Base-by-base conservation (phyloP, 2,329 filamentous ascomycete species). In the Septoria linicola region DNA sequence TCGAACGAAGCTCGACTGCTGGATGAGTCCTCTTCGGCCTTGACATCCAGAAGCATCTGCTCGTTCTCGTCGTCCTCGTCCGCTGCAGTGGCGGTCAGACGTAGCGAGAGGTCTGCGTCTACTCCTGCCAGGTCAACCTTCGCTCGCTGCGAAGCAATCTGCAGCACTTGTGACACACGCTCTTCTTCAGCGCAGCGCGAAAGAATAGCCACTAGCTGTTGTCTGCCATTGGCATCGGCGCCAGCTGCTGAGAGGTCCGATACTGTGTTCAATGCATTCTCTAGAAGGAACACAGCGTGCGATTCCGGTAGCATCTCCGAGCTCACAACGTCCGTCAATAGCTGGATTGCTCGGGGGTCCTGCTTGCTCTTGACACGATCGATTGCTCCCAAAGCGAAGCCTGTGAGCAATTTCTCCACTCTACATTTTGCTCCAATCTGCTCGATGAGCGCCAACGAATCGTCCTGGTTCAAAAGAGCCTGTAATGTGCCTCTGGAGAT, bases 401-500 rank as follows among this genome's bases (percentile, higher is more conserved):
- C 87, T 61, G 87, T 83, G 30, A 84, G 81, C 31, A 92, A 73
- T 63, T 84, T 87, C 59, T 88, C 85, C 11, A 88, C 80, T 11
- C 82, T 78, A 58, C 84, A 85, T 61, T 84, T 80, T 58, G 77
- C 75, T 5, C 82, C 80, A 57, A 90, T 77, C 27, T 82, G 77
- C 2, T 79, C 69, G 1, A 92, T 73, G 10, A 80, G 76, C 32
- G 72, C 70, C n/a, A 80, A 73, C 20, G 90, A 72, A 40, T 82
- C 75, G 0, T 80, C 74, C 16, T 87, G 72, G 55, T 82, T 84
- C 54, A 89, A 72, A 4, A 93, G 70, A 8, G 81, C 81, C 66
- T 83, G 89, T 23, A 85, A 79, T 3, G 92, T 83, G 54, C 81
- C 81, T 62, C 78, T 80, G 1, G 88, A 85, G 51, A 95, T 77